Base-by-base conservation (phyloP, 2,329 filamentous ascomycete genomes). In the Hymenotorrendiella dingleyae region DNA sequence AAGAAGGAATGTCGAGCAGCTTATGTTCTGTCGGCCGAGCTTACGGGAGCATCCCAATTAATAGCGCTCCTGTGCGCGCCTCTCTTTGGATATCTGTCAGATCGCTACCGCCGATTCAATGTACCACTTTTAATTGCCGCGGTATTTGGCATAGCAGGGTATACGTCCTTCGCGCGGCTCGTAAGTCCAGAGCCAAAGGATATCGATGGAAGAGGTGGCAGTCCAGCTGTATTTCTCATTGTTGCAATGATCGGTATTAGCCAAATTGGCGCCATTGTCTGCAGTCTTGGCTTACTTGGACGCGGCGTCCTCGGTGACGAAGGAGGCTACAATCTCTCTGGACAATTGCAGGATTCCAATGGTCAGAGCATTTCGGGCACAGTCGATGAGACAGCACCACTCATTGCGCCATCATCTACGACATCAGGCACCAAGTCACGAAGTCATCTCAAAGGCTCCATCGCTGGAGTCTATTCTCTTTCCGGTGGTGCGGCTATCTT, bases 241-340 rank as follows among this genome's bases (percentile, higher is more conserved):
- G 87, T 89, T 30, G 78, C 83, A 0, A 67, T 95, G 14, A 79
- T 97, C 28, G 93, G 93, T 11, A 78, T 95, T 58, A 94, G 87
- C 57, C 93, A 98, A 64, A 97, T 98, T 48, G 93, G 91, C 2
- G 85, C 89, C 9, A 97, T 98, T 46, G 93, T 98, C 1, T 96
- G 90, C 67, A 94, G 87, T 51, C 74, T 98, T n/a, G 89, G 86
- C 1, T 79, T 93, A 1, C 74, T 98, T 3, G 88, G 88, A 27
- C 80, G 80, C 12, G 90, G 89, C 4, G 83, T 97, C 17, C 70
- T 94, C 37, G 64, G 64, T 53, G 67, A 67, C 44, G 66, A 67
- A 47, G 55, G 57, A 17, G 58, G 57, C 6, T 60, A 58, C 29
- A 61, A 54, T 26, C 45, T 60, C 6, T 60, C 59, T 6, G 55